phyloP scores from a whole-genome alignment of 495 filamentous ascomycete genomes.

The Choiromyces venosus region DNA sequence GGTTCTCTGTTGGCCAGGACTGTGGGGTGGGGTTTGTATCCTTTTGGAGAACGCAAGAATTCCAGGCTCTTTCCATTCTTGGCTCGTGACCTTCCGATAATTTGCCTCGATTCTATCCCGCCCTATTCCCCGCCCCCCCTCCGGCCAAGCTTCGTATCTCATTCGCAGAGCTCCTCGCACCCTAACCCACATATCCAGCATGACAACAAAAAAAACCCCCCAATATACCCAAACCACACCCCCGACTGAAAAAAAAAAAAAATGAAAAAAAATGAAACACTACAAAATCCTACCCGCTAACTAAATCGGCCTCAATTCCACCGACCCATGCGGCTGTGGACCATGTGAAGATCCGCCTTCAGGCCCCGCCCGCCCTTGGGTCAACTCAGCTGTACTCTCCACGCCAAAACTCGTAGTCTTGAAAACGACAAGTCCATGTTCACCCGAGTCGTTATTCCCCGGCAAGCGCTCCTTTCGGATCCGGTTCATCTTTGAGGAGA shows the following conservation, averaged over 20 bases:
- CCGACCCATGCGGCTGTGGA: background rate
- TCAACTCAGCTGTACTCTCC: slow-evolving; percentile 14
- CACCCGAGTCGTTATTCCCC: background rate
- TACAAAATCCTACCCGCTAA: background rate
- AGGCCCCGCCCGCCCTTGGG: slow-evolving; percentile 2
- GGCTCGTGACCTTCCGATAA: background rate
- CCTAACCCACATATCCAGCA: background rate
- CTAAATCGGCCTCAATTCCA: background rate
- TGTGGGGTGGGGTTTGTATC: background rate
- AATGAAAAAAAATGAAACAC: background rate
- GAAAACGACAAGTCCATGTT: slow-evolving; percentile 20
- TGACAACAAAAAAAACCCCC: background rate
- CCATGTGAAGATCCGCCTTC: background rate
- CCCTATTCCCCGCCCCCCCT: background rate
- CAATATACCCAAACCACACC: background rate
- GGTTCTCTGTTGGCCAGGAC: background rate
- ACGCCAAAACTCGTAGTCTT: slow-evolving; percentile 10
- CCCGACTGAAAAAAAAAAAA: background rate
- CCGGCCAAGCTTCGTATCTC: background rate
- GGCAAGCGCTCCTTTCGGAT: background rate
- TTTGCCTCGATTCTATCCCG: background rate
- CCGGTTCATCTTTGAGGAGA: background rate
- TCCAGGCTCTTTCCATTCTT: background rate
- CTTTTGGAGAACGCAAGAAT: background rate
- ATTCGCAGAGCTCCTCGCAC: background rate